These are phyloP conservation scores for Debaryomyces maramus DNA, from an alignment of 805 yeast genomes.

Conservation along the genomic window DNA sequence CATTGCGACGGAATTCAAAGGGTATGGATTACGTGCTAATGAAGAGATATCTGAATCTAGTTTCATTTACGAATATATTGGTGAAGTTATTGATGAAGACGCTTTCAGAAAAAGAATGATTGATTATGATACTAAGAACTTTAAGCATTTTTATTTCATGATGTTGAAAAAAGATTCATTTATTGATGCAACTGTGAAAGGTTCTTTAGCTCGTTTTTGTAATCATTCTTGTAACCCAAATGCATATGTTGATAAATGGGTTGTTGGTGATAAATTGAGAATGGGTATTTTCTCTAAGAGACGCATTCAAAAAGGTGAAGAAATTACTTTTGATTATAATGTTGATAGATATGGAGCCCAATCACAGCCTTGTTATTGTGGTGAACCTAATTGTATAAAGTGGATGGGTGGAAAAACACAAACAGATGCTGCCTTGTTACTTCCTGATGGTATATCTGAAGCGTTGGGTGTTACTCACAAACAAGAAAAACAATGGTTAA, in stretches of 20 bases:
- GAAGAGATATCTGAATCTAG: constrained; percentile 54
- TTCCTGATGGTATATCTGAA: constrained; percentile 81
- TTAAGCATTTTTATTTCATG: constrained; percentile 91
- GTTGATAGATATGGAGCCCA: constrained; percentile 96
- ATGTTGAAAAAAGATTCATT: constrained; percentile 91
- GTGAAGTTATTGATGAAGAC: constrained; percentile 85
- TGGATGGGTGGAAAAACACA: constrained; percentile 96
- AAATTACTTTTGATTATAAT: constrained; percentile 87
- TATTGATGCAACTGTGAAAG: constrained; percentile 90
- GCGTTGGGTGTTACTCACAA: constrained; percentile 76
- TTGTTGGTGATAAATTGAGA: constrained; percentile 81
- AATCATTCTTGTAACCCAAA: constrained; percentile 96
- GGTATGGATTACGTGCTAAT: constrained; percentile 84
- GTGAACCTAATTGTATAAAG: constrained; percentile 88
- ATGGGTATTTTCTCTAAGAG: constrained; percentile 96
- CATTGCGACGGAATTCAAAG: constrained; percentile 80
- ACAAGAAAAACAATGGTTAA: constrained; percentile 72
- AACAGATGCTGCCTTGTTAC: constrained; percentile 80
- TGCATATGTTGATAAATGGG: constrained; percentile 96
- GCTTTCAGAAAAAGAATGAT: constrained; percentile 74
- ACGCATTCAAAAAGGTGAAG: constrained; percentile 73
- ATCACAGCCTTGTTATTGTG: constrained; percentile 93
- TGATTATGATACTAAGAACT: constrained; percentile 64
- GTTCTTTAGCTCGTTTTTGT: constrained; percentile 86
- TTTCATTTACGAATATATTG: constrained; percentile 90